phyloP scores from a whole-genome alignment of 2,329 filamentous ascomycete genomes.

The Aspergillus sp. region DNA sequence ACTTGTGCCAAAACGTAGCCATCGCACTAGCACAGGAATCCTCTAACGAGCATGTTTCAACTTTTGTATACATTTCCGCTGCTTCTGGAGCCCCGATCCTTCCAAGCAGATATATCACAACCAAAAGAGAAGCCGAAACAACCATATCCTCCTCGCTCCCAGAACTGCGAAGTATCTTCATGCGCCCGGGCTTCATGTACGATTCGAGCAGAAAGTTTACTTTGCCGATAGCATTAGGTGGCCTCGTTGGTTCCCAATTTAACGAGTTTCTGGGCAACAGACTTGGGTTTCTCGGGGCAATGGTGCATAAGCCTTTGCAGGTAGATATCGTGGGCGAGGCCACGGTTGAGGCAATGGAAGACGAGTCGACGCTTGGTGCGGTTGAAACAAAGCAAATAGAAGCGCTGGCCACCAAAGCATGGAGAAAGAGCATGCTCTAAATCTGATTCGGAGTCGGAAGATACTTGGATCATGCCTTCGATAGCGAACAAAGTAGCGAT shows the following conservation, averaged over 20 bases:
- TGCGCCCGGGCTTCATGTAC: slow-evolving; percentile 85
- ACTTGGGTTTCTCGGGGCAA: slow-evolving; percentile 75
- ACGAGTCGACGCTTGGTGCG: slow-evolving; percentile 67
- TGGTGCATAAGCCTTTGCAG: slow-evolving; percentile 79
- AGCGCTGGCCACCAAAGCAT: slow-evolving; percentile 71
- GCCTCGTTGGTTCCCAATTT: slow-evolving; percentile 68
- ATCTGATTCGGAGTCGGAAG: slow-evolving; percentile 2
- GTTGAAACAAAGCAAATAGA: slow-evolving; percentile 79
- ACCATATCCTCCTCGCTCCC: slow-evolving; percentile 70
- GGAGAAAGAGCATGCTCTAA: slow-evolving; percentile 88
- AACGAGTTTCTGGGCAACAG: slow-evolving; percentile 74
- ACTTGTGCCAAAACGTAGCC: slow-evolving; percentile 49
- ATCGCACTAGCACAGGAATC: slow-evolving; percentile 78
- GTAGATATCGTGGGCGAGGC: slow-evolving; percentile 85
- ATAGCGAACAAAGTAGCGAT: no score
- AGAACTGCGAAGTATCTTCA: slow-evolving; percentile 71
- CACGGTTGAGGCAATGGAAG: slow-evolving; percentile 78
- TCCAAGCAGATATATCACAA: slow-evolving; percentile 79
- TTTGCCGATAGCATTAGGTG: slow-evolving; percentile 74
- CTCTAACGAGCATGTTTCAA: slow-evolving; percentile 56
- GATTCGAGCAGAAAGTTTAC: slow-evolving; percentile 78
- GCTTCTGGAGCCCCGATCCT: slow-evolving; percentile 80
- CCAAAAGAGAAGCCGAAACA: slow-evolving; percentile 85
- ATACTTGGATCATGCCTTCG: neutral
- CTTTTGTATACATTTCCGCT: slow-evolving; percentile 86